A percentile compares a stretch with the other conserved stretches of the same genome.
These are phyloP conservation scores for Dictyostelium firmibasis DNA, from an alignment of 78 protist species.

Conservation along the genomic window DNA sequence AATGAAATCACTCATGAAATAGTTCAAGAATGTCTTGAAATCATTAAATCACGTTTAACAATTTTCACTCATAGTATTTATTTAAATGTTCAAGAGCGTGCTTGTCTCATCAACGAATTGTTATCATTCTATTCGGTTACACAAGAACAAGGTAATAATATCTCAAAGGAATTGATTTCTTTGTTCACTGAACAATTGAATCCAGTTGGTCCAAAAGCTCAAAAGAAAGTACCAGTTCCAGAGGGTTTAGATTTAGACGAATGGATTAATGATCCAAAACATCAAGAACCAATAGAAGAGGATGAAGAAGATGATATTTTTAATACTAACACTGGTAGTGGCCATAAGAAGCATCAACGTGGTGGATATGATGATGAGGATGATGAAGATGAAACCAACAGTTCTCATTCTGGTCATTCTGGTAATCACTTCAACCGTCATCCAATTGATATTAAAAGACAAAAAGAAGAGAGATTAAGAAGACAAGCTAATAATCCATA, in stretches of 20 bases:
- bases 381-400: not conserved
- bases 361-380: not conserved
- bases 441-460: constrained; percentile 9
- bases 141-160: constrained; percentile 38
- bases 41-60: constrained; percentile 22
- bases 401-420: not conserved
- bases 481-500: constrained; percentile 56
- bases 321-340: not conserved
- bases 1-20: constrained; percentile 17
- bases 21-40: constrained; percentile 18
- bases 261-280: constrained; percentile 74
- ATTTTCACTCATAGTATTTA: constrained; percentile 69
- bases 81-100: constrained; percentile 95
- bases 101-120: constrained; percentile 62
- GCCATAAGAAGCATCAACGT: not conserved
- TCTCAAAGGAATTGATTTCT: constrained; percentile 34
- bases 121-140: constrained; percentile 28
- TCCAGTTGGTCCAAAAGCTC: constrained; percentile 93
- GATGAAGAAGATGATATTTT: constrained; percentile 48
- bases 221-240: constrained; percentile 89
- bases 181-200: constrained; percentile 87
- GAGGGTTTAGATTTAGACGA: constrained; percentile 84
- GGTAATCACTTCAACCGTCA: not conserved
- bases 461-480: constrained; percentile 47
- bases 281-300: constrained; percentile 31